A percentile compares a stretch with the other conserved stretches of the same genome.
phyloP scores from a whole-genome alignment of 306 rosid species.

The Lathyrus tuberosus region DNA sequence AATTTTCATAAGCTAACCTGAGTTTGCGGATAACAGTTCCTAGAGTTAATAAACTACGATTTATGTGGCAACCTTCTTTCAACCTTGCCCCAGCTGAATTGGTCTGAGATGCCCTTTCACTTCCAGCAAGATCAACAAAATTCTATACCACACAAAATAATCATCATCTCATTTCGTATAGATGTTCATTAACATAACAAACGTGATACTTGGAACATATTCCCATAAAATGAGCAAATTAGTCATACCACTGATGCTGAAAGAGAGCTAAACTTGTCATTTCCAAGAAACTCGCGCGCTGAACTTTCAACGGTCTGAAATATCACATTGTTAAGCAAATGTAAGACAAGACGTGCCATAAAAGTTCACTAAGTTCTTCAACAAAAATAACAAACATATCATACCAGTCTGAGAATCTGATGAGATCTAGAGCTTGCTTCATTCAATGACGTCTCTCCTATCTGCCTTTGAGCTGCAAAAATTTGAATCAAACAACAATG shows the following conservation, averaged over 20 bases:
- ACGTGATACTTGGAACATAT: neutral
- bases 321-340: conserved; percentile 36
- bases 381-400: conserved; percentile 31
- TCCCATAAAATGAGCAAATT: neutral
- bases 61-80: conserved; percentile 99
- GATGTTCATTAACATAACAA: conserved; percentile 27
- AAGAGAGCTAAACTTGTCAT: conserved; percentile 92
- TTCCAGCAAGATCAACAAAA: conserved; percentile 97
- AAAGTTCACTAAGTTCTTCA: conserved; percentile 12
- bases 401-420: conserved; percentile 96
- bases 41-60: conserved; percentile 90
- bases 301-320: conserved; percentile 93
- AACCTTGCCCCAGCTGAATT: conserved; percentile 89
- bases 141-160: conserved; percentile 53
- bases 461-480: conserved; percentile 91
- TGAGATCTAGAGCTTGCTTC: conserved; percentile 99
- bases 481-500: conserved; percentile 12
- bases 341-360: conserved; percentile 25
- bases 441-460: conserved; percentile 94
- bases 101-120: conserved; percentile 97
- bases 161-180: conserved; percentile 30
- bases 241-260: conserved; percentile 87
- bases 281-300: conserved; percentile 82
- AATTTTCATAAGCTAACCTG: conserved; percentile 61
- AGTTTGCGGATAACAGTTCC: conserved; percentile 99